Evolutionary conservation across 2,329 filamentous ascomycete genomes (phyloP).

Genomic region (Fusarium clavum): DNA sequence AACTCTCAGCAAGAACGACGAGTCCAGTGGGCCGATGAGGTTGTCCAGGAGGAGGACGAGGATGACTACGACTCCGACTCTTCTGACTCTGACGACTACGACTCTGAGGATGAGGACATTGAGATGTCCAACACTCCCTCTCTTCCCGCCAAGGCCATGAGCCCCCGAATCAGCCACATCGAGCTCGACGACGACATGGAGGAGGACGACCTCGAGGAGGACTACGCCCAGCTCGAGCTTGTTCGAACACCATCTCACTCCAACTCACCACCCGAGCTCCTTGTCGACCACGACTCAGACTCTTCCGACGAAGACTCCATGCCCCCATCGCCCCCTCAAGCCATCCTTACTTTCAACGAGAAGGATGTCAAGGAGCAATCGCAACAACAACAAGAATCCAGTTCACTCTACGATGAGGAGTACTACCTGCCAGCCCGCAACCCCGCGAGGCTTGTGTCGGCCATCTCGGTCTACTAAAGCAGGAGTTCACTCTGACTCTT

Average conservation of each 20-base stretch:
- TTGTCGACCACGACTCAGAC: constrained; percentile 76
- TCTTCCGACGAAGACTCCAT: constrained; percentile 80
- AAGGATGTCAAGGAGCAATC: constrained; percentile 62
- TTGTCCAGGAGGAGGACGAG: constrained; percentile 78
- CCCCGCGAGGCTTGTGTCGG: constrained; percentile 62
- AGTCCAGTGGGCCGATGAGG: constrained; percentile 87
- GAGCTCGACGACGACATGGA: constrained; percentile 59
- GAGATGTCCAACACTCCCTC: constrained; percentile 63
- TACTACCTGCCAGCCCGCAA: constrained; percentile 66
- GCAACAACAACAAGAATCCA: constrained; percentile 53
- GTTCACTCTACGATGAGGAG: constrained; percentile 63
- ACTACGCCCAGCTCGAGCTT: constrained; percentile 73
- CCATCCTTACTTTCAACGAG: constrained; percentile 69
- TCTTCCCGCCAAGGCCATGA: constrained; percentile 57
- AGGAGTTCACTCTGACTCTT: constrained; percentile 14
- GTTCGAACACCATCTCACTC: constrained; percentile 76
- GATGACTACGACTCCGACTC: constrained; percentile 76
- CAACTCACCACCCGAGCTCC: constrained; percentile 72
- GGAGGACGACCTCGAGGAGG: constrained; percentile 70
- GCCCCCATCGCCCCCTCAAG: constrained; percentile 75
- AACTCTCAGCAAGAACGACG: constrained; percentile 70
- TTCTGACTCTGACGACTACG: constrained; percentile 63
- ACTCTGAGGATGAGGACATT: constrained; percentile 68
- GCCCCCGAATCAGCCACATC: constrained; percentile 52
- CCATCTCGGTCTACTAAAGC: constrained; percentile 68